phyloP scores from a whole-genome alignment of 352 stramenopile genomes.

The Globisporangium rhizosaccharum region DNA sequence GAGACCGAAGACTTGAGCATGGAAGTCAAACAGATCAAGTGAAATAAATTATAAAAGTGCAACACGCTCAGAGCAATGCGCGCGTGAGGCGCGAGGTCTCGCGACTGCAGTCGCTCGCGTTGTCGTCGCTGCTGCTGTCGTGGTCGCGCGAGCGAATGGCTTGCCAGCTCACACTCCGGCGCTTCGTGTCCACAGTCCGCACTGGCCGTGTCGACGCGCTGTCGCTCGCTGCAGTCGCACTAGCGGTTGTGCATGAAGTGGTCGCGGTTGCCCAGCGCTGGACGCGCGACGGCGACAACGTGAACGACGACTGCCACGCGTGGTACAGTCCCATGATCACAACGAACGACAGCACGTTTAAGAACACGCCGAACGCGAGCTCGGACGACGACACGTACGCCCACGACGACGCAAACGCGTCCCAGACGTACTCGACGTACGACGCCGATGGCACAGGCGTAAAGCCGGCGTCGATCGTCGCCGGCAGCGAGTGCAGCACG shows the following conservation, averaged over 20 bases:
- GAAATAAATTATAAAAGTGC: not conserved
- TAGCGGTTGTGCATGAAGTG: not conserved
- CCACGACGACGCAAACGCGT: conserved; percentile 36
- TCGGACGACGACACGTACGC: conserved; percentile 52
- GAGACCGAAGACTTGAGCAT: too few relatives aligned
- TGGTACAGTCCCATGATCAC: conserved; percentile 62
- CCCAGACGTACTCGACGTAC: conserved; percentile 25
- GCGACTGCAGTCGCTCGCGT: not conserved
- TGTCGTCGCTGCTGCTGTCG: not conserved
- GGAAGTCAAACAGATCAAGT: too few relatives aligned
- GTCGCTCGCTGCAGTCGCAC: not conserved
- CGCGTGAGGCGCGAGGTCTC: not conserved
- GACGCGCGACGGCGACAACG: not conserved
- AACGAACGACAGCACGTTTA: conserved; percentile 72
- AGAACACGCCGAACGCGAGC: conserved; percentile 50
- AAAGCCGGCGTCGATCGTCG: conserved; percentile 18
- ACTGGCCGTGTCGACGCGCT: not conserved
- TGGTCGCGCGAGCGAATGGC: conserved; percentile 6
- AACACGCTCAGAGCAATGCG: conserved; percentile 9
- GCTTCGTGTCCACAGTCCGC: conserved; percentile 2
- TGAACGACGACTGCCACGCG: conserved; percentile 34
- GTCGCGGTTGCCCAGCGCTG: not conserved
- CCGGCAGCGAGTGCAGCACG: conserved; percentile 55
- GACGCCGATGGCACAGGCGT: conserved; percentile 28
- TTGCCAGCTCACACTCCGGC: conserved; percentile 13